These are phyloP conservation scores for Clausena lansium DNA, from an alignment of 345 rosid species.

Conservation along the genomic window DNA sequence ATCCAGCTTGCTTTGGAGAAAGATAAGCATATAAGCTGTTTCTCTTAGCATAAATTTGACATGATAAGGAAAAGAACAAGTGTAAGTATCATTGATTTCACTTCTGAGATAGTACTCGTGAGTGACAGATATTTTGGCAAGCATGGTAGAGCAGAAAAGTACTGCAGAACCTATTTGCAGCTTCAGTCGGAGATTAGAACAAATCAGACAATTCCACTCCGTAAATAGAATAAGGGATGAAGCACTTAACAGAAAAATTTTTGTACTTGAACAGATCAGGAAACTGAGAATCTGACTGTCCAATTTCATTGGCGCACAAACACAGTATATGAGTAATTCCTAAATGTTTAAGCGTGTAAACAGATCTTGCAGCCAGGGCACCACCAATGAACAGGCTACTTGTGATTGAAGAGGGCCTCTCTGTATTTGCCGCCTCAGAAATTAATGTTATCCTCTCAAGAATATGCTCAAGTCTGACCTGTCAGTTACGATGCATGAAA, in stretches of 20 bases:
- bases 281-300: slow-evolving; percentile 90
- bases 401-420: slow-evolving; percentile 86
- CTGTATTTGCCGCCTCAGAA: slow-evolving; percentile 91
- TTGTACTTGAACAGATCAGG: slow-evolving; percentile 74
- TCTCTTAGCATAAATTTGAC: neutral
- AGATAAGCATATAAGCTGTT: neutral
- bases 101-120: neutral
- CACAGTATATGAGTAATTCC: slow-evolving; percentile 84
- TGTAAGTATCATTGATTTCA: neutral
- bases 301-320: slow-evolving; percentile 93
- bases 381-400: slow-evolving; percentile 79
- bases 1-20: neutral
- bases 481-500: slow-evolving; percentile 22
- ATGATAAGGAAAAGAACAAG: neutral
- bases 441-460: slow-evolving; percentile 94
- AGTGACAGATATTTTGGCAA: neutral
- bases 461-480: slow-evolving; percentile 97
- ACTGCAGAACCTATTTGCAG: neutral
- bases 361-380: slow-evolving; percentile 87
- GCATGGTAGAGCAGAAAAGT: neutral
- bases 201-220: neutral
- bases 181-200: slow-evolving; percentile 4
- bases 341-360: slow-evolving; percentile 73
- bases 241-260: slow-evolving; percentile 75
- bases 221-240: slow-evolving; percentile 1